Conservation (phyloP, 345 rosid genomes). For the Combretum micranthum region DNA sequence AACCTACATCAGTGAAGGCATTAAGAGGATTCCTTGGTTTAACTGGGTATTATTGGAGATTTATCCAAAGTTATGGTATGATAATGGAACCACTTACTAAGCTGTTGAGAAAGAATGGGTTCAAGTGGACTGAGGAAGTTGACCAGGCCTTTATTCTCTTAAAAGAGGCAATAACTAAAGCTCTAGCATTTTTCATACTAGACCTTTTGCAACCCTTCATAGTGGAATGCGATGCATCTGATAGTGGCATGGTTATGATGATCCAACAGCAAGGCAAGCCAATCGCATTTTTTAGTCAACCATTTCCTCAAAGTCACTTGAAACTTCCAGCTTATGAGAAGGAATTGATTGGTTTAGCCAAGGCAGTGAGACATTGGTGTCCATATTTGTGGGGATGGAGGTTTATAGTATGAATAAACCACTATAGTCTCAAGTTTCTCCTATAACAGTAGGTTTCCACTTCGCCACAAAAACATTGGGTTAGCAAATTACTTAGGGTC, state of each 20-base stretch:
- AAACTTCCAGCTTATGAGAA: not conserved
- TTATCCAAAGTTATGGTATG: too few relatives aligned
- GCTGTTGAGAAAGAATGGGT: too few relatives aligned
- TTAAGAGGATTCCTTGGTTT: too few relatives aligned
- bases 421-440: not conserved
- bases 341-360: not conserved
- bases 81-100: too few relatives aligned
- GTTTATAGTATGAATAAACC: not conserved
- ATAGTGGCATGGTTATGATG: not conserved
- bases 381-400: not conserved
- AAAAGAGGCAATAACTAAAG: not conserved
- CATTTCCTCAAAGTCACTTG: not conserved
- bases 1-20: too few relatives aligned
- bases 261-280: not conserved
- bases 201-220: not conserved
- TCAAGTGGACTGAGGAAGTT: not conserved
- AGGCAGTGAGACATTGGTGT: not conserved
- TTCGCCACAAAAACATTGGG: not conserved
- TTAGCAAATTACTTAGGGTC: not conserved
- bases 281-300: not conserved
- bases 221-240: not conserved
- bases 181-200: not conserved
- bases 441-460: not conserved
- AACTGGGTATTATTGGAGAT: too few relatives aligned
- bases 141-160: not conserved